Percentiles rank a stretch among this genome's conserved stretches.
Evolutionary conservation across 169 alveolate species (phyloP).

Genomic region (Plasmodium coatneyi): DNA sequence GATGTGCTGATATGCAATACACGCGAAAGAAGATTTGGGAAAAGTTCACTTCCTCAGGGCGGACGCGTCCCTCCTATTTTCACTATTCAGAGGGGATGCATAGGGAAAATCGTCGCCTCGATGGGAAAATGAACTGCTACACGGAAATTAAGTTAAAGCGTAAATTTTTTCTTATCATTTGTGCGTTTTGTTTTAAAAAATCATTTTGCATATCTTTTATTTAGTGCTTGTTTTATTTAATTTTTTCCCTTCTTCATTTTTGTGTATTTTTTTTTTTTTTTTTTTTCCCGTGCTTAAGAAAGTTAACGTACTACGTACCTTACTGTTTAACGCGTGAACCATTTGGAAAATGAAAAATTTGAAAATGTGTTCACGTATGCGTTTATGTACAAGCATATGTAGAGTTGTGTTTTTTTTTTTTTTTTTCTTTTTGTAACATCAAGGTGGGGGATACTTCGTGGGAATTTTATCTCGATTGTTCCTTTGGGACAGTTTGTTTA

Average conservation of each 20-base stretch:
- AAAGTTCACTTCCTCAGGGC: not conserved
- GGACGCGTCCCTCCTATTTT: not conserved
- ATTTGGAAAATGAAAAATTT: not conserved
- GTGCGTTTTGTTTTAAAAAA: not conserved
- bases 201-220: not conserved
- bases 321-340: not conserved
- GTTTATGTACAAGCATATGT: not conserved
- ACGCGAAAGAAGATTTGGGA: not conserved
- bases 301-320: not conserved
- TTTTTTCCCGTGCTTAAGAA: not conserved
- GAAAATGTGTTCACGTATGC: not conserved
- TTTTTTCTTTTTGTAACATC: not conserved
- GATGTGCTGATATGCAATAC: not conserved
- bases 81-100: not conserved
- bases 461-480: not conserved
- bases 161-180: slow-evolving; percentile 1
- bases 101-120: not conserved
- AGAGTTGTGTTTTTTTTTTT: not conserved
- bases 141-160: not conserved
- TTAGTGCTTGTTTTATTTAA: not conserved
- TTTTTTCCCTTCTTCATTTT: not conserved
- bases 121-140: not conserved
- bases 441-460: not conserved
- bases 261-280: slow-evolving; percentile 1
- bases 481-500: not conserved